These are phyloP conservation scores for Platanthera zijinensis DNA, from an alignment of 106 monocot species.

Conservation along the genomic window DNA sequence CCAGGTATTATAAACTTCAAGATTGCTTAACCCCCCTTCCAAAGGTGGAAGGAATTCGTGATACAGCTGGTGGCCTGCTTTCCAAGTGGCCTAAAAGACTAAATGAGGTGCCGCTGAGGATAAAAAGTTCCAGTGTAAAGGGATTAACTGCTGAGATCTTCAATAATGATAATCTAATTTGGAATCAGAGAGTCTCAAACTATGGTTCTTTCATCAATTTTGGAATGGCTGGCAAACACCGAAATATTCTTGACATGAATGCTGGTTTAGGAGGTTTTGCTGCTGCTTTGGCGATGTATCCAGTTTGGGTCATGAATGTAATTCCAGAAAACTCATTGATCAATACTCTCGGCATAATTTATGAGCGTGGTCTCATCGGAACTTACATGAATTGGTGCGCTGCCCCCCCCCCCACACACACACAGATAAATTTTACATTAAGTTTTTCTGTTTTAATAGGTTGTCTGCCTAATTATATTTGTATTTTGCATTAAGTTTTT, in stretches of 20 bases:
- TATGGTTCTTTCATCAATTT: slow-evolving; percentile 37
- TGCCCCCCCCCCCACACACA: too few relatives aligned
- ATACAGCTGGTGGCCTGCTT: slow-evolving; percentile 38
- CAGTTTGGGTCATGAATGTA: slow-evolving; percentile 96
- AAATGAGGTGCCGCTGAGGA: slow-evolving; percentile 46
- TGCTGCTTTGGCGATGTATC: slow-evolving; percentile 58
- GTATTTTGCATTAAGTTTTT: too few relatives aligned
- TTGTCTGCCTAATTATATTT: too few relatives aligned
- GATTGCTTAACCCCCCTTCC: slow-evolving; percentile 57
- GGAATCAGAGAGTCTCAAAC: slow-evolving; percentile 45
- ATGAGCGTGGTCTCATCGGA: slow-evolving; percentile 86
- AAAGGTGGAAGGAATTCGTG: slow-evolving; percentile 23
- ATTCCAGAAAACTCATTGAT: slow-evolving; percentile 40
- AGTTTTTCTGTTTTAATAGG: too few relatives aligned
- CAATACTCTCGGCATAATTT: slow-evolving; percentile 72
- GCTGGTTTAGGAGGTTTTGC: slow-evolving; percentile 85
- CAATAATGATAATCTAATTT: slow-evolving; percentile 41
- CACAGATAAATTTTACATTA: too few relatives aligned
- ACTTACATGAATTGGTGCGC: slow-evolving; percentile 88
- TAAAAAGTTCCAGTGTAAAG: slow-evolving; percentile 33
- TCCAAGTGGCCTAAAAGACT: slow-evolving; percentile 66
- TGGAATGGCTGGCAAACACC: slow-evolving; percentile 32
- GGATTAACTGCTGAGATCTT: slow-evolving; percentile 44
- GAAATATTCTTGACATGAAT: slow-evolving; percentile 97
- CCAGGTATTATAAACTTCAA: slow-evolving; percentile 57